Percentiles rank a stretch among this genome's conserved stretches.
Evolutionary conservation across 495 filamentous ascomycete species (phyloP).

Genomic region (Choiromyces venosus): DNA sequence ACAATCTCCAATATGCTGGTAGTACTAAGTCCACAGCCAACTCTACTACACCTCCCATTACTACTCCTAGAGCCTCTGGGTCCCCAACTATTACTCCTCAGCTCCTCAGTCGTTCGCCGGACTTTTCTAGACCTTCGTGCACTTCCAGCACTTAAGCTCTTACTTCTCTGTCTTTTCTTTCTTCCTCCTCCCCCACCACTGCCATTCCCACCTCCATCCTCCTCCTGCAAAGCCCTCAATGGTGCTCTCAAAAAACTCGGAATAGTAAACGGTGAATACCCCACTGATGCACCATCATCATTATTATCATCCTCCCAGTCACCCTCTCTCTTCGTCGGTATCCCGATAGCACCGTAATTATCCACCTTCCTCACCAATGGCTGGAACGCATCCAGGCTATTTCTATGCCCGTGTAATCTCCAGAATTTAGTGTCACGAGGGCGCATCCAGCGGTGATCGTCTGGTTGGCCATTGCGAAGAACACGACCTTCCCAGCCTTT

Average conservation of each 20-base stretch:
- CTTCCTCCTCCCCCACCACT: background rate
- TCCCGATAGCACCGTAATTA: background rate
- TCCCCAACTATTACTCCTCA: slow-evolving; percentile 2
- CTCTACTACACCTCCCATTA: background rate
- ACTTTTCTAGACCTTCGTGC: background rate
- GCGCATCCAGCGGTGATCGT: slow-evolving; percentile 24
- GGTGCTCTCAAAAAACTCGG: background rate
- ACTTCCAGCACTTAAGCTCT: background rate
- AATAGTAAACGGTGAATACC: background rate
- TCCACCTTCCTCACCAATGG: background rate
- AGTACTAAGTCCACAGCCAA: background rate
- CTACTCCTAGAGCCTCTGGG: background rate
- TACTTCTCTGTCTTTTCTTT: background rate
- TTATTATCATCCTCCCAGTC: background rate
- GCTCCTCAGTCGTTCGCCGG: background rate
- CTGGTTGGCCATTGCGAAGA: slow-evolving; percentile 20
- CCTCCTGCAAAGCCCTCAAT: background rate
- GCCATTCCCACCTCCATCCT: background rate
- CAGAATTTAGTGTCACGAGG: slow-evolving; percentile 20
- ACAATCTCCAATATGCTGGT: background rate
- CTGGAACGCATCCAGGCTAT: background rate
- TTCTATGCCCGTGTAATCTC: slow-evolving; percentile 19
- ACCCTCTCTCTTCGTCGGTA: background rate
- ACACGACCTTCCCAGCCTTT: slow-evolving; percentile 24
- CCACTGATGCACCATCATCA: background rate